A percentile compares a stretch with the other conserved stretches of the same genome.
Evolutionary conservation across 2,329 filamentous ascomycete genomes (phyloP).

Genomic region (Biscogniauxia marginata): DNA sequence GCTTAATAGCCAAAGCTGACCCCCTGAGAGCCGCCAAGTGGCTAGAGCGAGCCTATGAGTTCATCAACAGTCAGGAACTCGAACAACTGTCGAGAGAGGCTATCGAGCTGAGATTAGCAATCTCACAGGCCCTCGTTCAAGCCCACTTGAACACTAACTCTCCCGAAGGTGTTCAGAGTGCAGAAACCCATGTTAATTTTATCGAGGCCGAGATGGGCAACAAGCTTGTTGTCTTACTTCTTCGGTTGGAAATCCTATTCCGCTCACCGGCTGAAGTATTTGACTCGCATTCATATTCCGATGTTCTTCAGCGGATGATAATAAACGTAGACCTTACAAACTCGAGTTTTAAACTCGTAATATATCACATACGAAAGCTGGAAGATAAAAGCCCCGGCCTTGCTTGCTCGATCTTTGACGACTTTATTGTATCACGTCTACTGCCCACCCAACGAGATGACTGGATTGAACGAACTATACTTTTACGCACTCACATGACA

Average conservation of each 20-base stretch:
- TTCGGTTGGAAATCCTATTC: conserved; percentile 67
- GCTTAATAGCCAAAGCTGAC: conserved; percentile 51
- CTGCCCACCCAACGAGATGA: conserved; percentile 45
- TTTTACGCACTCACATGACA: conserved; percentile 67
- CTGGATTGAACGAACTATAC: conserved; percentile 68
- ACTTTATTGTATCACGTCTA: conserved; percentile 61
- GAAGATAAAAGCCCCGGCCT: conserved; percentile 51
- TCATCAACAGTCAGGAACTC: conserved; percentile 55
- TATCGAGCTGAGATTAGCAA: conserved; percentile 62
- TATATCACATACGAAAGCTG: conserved; percentile 67
- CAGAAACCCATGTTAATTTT: conserved; percentile 56
- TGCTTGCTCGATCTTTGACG: conserved; percentile 55
- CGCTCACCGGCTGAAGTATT: conserved; percentile 46
- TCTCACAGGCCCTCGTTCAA: conserved; percentile 63
- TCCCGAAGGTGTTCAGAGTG: conserved; percentile 46
- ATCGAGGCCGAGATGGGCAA: conserved; percentile 63
- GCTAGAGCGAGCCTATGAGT: conserved; percentile 66
- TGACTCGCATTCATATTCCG: conserved; percentile 46
- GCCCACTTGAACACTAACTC: conserved; percentile 49
- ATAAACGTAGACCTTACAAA: conserved; percentile 59
- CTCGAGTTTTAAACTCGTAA: conserved; percentile 61
- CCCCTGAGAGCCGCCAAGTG: conserved; percentile 62
- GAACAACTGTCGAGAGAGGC: conserved; percentile 58
- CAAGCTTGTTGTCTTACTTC: conserved; percentile 62
- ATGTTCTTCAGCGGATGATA: conserved; percentile 62